Evolutionary conservation across 2,329 filamentous ascomycete genomes (phyloP).

Genomic region (Talaromyces rugulosus): DNA sequence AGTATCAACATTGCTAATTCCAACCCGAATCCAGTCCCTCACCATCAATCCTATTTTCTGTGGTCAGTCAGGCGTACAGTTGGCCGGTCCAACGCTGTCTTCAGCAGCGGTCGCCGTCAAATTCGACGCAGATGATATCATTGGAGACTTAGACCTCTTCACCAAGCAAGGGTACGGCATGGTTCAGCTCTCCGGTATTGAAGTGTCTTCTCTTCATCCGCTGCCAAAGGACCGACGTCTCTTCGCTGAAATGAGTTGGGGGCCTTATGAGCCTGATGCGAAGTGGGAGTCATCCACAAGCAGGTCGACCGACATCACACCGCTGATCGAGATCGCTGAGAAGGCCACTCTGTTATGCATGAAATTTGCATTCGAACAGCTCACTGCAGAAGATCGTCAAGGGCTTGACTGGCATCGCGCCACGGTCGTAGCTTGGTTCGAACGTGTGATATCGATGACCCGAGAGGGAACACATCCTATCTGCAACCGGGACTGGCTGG

Average conservation of each 20-base stretch:
- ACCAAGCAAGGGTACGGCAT: neutral
- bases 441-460: neutral
- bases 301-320: neutral
- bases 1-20: neutral
- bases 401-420: neutral
- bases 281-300: neutral
- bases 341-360: neutral
- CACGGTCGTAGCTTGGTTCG: neutral
- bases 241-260: neutral
- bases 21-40: neutral
- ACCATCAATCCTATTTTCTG: neutral
- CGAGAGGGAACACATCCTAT: neutral
- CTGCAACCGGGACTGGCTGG: neutral
- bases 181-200: neutral
- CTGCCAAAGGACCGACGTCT: neutral
- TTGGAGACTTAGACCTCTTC: neutral
- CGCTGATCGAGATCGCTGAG: neutral
- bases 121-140: neutral
- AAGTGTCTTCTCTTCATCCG: neutral
- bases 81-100: neutral
- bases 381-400: neutral
- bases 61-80: neutral
- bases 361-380: neutral
- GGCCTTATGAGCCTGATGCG: neutral
- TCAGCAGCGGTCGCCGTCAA: neutral